Conservation (phyloP, 441 rosid genomes). For the Omphalea diandra region DNA sequence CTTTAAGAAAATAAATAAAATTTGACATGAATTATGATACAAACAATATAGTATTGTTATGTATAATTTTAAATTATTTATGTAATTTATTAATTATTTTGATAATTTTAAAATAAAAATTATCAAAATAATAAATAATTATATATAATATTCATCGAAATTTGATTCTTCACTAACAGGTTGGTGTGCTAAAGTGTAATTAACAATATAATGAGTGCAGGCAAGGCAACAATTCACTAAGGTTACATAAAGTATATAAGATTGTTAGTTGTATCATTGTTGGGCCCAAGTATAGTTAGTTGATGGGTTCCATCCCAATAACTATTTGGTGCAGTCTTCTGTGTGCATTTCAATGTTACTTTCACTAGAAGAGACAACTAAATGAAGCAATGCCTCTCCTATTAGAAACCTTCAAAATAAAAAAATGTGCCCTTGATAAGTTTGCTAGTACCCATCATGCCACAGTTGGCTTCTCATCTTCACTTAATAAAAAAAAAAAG, state of each 20-base stretch:
- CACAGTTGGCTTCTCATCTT: conserved; percentile 26
- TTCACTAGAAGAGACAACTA: conserved; percentile 45
- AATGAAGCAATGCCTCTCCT: conserved; percentile 30
- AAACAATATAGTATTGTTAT: no score
- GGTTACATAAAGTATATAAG: not conserved
- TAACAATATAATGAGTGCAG: not conserved
- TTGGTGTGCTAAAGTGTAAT: not conserved
- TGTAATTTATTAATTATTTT: no score
- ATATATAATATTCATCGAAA: no score
- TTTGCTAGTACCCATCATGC: conserved; percentile 36
- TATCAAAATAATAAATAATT: no score
- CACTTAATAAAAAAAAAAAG: not conserved
- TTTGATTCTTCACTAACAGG: not conserved
- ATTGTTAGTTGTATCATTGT: not conserved
- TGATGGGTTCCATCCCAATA: conserved; percentile 55
- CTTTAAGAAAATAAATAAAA: no score
- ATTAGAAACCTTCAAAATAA: not conserved
- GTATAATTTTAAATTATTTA: no score
- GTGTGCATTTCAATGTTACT: conserved; percentile 30
- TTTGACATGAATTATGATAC: no score
- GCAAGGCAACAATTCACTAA: not conserved
- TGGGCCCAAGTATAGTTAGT: conserved; percentile 23
- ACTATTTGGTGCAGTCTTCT: conserved; percentile 48
- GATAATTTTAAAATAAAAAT: no score
- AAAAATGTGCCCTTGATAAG: conserved; percentile 16